Conservation (phyloP, 2,329 filamentous ascomycete species). For the Calonectria crousiana region DNA sequence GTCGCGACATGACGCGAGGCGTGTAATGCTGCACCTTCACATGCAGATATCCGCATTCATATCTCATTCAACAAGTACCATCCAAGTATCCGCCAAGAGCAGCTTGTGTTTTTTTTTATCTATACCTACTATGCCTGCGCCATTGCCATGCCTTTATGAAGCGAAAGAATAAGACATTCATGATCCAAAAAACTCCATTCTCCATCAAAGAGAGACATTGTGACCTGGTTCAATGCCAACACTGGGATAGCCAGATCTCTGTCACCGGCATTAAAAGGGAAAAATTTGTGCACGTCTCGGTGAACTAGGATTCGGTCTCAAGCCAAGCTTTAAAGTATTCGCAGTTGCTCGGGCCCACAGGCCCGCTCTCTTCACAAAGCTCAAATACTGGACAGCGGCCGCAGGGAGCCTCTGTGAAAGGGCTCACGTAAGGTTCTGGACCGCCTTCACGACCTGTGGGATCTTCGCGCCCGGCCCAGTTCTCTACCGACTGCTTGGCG, state of each 20-base stretch:
- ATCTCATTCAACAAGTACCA: neutral
- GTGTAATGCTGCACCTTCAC: neutral
- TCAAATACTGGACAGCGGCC: constrained; percentile 94
- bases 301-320: constrained; percentile 50
- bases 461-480: constrained; percentile 56
- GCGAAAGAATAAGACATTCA: constrained; percentile 28
- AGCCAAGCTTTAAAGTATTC: constrained; percentile 94
- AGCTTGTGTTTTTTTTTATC: constrained; percentile 26
- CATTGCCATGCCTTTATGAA: constrained; percentile 38
- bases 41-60: neutral
- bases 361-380: constrained; percentile 89
- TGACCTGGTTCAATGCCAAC: neutral
- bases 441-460: constrained; percentile 52
- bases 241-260: neutral
- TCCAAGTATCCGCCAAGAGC: neutral
- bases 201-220: constrained; percentile 15
- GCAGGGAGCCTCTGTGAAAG: constrained; percentile 90
- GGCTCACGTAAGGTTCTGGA: constrained; percentile 69
- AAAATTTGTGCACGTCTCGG: neutral
- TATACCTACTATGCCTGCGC: constrained; percentile 31
- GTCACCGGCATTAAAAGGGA: neutral
- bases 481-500: constrained; percentile 57
- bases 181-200: constrained; percentile 41
- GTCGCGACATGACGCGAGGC: neutral
- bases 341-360: constrained; percentile 90